Percentiles rank a stretch among this genome's conserved stretches.
Conservation (phyloP, 306 rosid genomes). For the Cicer pinnatifidum region DNA sequence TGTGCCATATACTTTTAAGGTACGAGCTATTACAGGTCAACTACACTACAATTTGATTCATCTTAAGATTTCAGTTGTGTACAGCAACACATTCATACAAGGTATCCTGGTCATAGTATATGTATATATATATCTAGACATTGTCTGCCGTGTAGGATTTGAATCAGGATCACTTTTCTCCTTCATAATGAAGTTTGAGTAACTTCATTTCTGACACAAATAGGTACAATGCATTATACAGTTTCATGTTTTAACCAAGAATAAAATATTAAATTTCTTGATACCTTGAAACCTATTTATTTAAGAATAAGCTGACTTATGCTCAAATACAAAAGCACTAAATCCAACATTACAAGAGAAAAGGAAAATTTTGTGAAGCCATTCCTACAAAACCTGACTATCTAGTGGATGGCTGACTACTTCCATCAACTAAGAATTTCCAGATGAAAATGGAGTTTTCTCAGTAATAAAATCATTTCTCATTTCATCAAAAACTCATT, state of each 20-base stretch:
- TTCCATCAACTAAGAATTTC: constrained; percentile 32
- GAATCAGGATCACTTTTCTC: neutral
- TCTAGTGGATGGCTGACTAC: constrained; percentile 30
- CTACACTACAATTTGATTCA: neutral
- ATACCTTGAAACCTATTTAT: constrained; percentile 41
- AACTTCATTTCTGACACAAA: constrained; percentile 39
- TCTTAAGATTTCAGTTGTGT: neutral
- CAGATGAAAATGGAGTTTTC: constrained; percentile 42
- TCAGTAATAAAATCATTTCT: constrained; percentile 35
- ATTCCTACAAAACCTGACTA: constrained; percentile 48
- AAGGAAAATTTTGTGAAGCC: constrained; percentile 5
- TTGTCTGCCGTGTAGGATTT: neutral
- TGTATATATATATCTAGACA: constrained; percentile 4
- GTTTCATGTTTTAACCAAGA: constrained; percentile 34
- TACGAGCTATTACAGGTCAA: neutral
- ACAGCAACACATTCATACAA: neutral
- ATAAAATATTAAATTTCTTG: constrained; percentile 20
- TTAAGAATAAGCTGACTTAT: constrained; percentile 39
- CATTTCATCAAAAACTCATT: constrained; percentile 34
- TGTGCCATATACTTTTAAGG: neutral
- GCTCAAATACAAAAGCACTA: constrained; percentile 36
- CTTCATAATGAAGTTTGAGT: constrained; percentile 7
- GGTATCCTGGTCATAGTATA: neutral
- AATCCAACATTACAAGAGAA: constrained; percentile 27
- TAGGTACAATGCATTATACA: constrained; percentile 31